A percentile compares a stretch with the other conserved stretches of the same genome.
Evolutionary conservation across 331 rosid species (phyloP).

Genomic region (Phaseolus coccineus): DNA sequence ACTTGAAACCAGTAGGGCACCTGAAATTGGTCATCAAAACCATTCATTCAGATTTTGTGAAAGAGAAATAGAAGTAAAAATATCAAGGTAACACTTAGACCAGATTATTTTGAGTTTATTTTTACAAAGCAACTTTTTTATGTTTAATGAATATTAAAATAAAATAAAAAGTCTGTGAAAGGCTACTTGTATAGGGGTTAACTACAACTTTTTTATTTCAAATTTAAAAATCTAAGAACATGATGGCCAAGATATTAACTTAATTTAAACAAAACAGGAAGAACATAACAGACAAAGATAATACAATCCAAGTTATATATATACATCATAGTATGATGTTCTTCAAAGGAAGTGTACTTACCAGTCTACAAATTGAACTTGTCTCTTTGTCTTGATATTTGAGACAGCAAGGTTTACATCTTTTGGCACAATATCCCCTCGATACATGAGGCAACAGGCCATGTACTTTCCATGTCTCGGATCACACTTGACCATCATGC

Average conservation of each 20-base stretch:
- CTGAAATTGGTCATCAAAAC: slow-evolving; percentile 46
- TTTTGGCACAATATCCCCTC: slow-evolving; percentile 75
- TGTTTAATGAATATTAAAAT: no score
- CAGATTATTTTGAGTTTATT: no score
- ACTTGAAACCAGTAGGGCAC: slow-evolving; percentile 93
- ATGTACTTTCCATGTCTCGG: slow-evolving; percentile 83
- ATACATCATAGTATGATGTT: neutral
- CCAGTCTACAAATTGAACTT: slow-evolving; percentile 82
- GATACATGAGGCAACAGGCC: slow-evolving; percentile 86
- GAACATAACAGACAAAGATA: slow-evolving; percentile 13
- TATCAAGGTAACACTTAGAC: no score
- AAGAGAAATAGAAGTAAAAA: no score
- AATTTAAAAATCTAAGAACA: neutral
- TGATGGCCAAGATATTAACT: neutral
- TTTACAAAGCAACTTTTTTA: no score
- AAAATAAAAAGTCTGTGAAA: neutral
- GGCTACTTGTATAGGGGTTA: neutral
- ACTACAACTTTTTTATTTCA: neutral
- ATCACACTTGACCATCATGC: slow-evolving; percentile 83
- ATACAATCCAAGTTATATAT: neutral
- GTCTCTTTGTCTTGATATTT: slow-evolving; percentile 64
- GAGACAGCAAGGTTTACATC: slow-evolving; percentile 70
- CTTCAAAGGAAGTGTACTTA: slow-evolving; percentile 35
- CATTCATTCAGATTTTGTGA: neutral
- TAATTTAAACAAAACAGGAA: neutral